phyloP scores from a whole-genome alignment of 148 eudicot species.

The Vaccinium vitisidaea region DNA sequence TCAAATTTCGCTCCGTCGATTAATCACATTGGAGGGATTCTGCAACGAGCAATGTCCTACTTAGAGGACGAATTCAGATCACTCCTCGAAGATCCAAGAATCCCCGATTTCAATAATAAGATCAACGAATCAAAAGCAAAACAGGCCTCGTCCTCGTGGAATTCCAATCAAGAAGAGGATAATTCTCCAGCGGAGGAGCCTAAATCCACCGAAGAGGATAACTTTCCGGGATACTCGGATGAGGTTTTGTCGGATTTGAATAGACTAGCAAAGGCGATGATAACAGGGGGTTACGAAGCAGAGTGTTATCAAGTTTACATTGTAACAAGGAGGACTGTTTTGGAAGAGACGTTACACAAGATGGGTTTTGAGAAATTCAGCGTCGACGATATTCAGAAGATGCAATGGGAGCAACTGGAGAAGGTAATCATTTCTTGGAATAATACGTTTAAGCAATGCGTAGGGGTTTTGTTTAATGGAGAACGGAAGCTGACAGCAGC shows the following conservation, averaged over 20 bases:
- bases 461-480: conserved; percentile 11
- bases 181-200: conserved; percentile 11
- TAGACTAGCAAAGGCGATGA: conserved; percentile 25
- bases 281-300: conserved; percentile 30
- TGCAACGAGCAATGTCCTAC: conserved; percentile 44
- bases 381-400: conserved; percentile 50
- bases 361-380: conserved; percentile 35
- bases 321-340: conserved; percentile 27
- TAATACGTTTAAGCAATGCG: conserved; percentile 27
- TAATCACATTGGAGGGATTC: conserved; percentile 34
- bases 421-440: conserved; percentile 42
- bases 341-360: conserved; percentile 36
- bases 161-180: conserved; percentile 17
- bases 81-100: conserved; percentile 30
- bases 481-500: conserved; percentile 33
- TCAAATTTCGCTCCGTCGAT: conserved; percentile 27
- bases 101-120: neutral
- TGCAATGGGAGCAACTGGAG: conserved; percentile 46
- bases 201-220: conserved; percentile 5
- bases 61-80: conserved; percentile 49
- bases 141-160: conserved; percentile 16
- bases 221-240: conserved; percentile 38
- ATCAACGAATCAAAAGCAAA: conserved; percentile 16
- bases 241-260: conserved; percentile 25
- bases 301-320: conserved; percentile 42